A percentile compares a stretch with the other conserved stretches of the same genome.
Evolutionary conservation across 2,329 filamentous ascomycete species (phyloP).

Genomic region (Beauveria scarabaeidicola): DNA sequence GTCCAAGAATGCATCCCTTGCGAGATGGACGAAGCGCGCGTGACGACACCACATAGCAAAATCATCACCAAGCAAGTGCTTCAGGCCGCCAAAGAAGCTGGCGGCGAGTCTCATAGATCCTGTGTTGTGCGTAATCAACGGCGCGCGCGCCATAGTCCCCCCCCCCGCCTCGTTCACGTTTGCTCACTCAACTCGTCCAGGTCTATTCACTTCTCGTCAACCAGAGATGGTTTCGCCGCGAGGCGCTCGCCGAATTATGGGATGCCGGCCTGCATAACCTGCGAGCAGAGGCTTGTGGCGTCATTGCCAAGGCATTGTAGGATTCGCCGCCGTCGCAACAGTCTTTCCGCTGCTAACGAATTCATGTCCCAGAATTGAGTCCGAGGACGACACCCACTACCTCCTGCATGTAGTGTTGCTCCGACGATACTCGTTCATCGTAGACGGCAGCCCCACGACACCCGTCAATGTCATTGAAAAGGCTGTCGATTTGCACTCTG

Average conservation of each 20-base stretch:
- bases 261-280: slow-evolving; percentile 77
- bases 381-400: slow-evolving; percentile 69
- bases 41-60: slow-evolving; percentile 74
- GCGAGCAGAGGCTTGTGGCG: slow-evolving; percentile 75
- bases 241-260: slow-evolving; percentile 78
- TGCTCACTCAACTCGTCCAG: slow-evolving; percentile 15
- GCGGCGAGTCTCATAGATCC: slow-evolving; percentile 60
- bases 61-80: slow-evolving; percentile 78
- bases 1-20: slow-evolving; percentile 85
- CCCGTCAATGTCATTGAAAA: slow-evolving; percentile 88
- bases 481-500: slow-evolving; percentile 84
- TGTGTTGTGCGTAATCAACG: slow-evolving; percentile 52
- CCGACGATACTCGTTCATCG: slow-evolving; percentile 76
- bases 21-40: slow-evolving; percentile 67
- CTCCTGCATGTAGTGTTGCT: slow-evolving; percentile 75
- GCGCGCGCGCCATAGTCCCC: too few relatives aligned
- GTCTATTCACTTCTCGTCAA: slow-evolving; percentile 71
- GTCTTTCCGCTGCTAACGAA: background rate
- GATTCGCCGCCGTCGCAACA: slow-evolving; percentile 14
- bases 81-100: slow-evolving; percentile 72
- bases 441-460: slow-evolving; percentile 60
- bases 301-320: slow-evolving; percentile 74
- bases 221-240: slow-evolving; percentile 66
- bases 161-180: too few relatives aligned
- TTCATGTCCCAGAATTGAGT: slow-evolving; percentile 61